phyloP scores from a whole-genome alignment of 306 rosid species.

The Ziziphus jujuba region DNA sequence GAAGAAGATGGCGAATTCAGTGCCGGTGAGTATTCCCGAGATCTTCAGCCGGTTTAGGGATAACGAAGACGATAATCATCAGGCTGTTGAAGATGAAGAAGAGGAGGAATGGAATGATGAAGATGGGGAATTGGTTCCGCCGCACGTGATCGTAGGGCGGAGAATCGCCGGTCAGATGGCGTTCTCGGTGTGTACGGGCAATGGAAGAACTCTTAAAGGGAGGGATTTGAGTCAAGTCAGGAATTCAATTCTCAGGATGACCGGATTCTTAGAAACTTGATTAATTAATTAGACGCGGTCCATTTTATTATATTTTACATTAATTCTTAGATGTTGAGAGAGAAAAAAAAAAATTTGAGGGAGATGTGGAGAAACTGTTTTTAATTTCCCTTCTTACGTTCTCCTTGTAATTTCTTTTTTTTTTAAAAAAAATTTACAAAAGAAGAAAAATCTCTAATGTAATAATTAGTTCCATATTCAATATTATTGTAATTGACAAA shows the following conservation, averaged over 20 bases:
- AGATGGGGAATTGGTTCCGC: slow-evolving; percentile 62
- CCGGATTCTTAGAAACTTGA: slow-evolving; percentile 80
- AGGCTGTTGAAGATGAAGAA: slow-evolving; percentile 11
- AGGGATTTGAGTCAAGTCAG: slow-evolving; percentile 82
- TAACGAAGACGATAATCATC: slow-evolving; percentile 26
- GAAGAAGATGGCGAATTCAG: slow-evolving; percentile 35
- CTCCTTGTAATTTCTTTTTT: neutral
- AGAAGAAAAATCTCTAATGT: too few species aligned
- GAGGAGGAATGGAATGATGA: slow-evolving; percentile 36
- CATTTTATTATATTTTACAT: neutral
- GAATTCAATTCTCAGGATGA: slow-evolving; percentile 81
- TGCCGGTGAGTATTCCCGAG: slow-evolving; percentile 64
- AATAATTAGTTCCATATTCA: neutral
- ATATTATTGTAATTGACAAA: neutral
- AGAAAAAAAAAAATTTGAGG: neutral
- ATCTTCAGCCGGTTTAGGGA: neutral
- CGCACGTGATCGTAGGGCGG: slow-evolving; percentile 63
- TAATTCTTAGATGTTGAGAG: neutral
- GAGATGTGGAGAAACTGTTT: neutral
- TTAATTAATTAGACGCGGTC: neutral
- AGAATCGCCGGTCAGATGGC: slow-evolving; percentile 71
- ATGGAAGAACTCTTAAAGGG: slow-evolving; percentile 88
- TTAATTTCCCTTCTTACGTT: neutral
- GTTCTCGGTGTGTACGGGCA: slow-evolving; percentile 66
- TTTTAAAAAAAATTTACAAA: too few species aligned